A percentile compares a stretch with the other conserved stretches of the same genome.
These are phyloP conservation scores for Moricandia arvensis DNA, from an alignment of 345 rosid species.

Conservation along the genomic window DNA sequence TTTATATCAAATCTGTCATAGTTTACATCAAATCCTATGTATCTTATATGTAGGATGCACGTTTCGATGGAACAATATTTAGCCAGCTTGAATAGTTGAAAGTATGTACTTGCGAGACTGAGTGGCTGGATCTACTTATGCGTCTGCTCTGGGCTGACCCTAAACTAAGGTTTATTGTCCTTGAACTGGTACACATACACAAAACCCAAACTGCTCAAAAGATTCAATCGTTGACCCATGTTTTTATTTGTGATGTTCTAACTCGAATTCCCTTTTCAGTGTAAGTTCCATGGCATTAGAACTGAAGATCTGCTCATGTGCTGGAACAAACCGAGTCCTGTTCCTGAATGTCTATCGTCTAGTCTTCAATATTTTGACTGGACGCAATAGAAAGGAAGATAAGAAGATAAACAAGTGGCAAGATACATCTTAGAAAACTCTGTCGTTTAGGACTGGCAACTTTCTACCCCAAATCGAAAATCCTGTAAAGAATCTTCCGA, in stretches of 20 bases:
- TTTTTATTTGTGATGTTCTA: not conserved
- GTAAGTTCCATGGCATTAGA: not conserved
- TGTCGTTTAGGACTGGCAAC: not conserved
- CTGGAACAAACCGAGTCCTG: not conserved
- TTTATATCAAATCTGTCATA: not conserved
- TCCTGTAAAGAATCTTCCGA: not conserved
- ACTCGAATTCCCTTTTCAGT: not conserved
- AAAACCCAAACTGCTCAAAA: not conserved
- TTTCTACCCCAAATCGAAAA: not conserved
- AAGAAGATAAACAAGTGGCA: not conserved
- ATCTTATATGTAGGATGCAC: not conserved
- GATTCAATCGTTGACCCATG: not conserved
- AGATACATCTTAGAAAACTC: constrained; percentile 2
- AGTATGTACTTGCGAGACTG: not conserved
- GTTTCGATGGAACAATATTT: not conserved
- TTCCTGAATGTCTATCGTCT: not conserved
- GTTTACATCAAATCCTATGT: not conserved
- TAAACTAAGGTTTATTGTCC: not conserved
- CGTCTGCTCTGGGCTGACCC: not conserved
- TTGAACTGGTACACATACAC: not conserved
- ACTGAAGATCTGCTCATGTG: not conserved
- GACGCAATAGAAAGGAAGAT: not conserved
- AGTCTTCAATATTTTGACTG: not conserved
- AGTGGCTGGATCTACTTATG: not conserved
- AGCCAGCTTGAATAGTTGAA: not conserved